Evolutionary conservation across 2,329 filamentous ascomycete species (phyloP).

Genomic region (Epichloe gansuensis): DNA sequence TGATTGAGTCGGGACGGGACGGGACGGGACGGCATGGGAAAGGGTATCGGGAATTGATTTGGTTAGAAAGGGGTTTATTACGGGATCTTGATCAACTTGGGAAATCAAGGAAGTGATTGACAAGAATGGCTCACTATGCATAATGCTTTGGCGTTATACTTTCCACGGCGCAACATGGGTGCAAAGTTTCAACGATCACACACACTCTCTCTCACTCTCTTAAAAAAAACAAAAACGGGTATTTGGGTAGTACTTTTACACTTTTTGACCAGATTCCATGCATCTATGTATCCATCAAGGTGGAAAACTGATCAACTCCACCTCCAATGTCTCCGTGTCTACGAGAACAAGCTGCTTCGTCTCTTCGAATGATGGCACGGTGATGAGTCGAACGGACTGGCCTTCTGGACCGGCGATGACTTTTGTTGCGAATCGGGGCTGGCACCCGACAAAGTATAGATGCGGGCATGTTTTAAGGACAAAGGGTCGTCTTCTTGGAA

Average conservation of each 20-base stretch:
- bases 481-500: slow-evolving; percentile 89
- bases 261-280: not conserved
- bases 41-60: too few species aligned
- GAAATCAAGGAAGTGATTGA: too few species aligned
- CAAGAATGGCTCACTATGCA: too few species aligned
- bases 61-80: too few species aligned
- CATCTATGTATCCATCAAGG: not conserved
- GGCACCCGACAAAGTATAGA: slow-evolving; percentile 80
- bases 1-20: not conserved
- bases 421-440: slow-evolving; percentile 64
- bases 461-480: slow-evolving; percentile 78
- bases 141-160: too few species aligned
- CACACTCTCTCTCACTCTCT: too few species aligned
- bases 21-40: not conserved
- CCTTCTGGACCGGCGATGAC: slow-evolving; percentile 54
- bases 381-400: slow-evolving; percentile 65
- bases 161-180: too few species aligned
- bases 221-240: not conserved
- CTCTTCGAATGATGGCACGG: slow-evolving; percentile 69
- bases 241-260: not conserved
- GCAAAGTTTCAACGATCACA: too few species aligned
- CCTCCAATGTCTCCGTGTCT: slow-evolving; percentile 74
- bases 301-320: slow-evolving; percentile 52
- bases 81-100: too few species aligned
- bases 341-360: slow-evolving; percentile 73